A percentile compares a stretch with the other conserved stretches of the same genome.
Evolutionary conservation across 1,284 basidiomycete genomes (phyloP).

Genomic region (Sanghuangporus weigelae): DNA sequence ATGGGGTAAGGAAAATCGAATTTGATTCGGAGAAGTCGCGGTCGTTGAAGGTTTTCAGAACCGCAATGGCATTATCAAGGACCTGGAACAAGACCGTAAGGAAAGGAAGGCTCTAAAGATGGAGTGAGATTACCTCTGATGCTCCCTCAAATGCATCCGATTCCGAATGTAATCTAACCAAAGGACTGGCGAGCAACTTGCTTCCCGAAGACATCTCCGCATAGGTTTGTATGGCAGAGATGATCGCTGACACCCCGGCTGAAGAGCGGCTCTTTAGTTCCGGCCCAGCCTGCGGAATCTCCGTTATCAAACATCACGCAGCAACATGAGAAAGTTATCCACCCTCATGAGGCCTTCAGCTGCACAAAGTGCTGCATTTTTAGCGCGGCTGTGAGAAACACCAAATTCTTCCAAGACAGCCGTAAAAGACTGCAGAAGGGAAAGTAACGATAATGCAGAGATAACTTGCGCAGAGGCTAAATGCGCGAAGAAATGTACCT

Average conservation of each 20-base stretch:
- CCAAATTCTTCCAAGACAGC: conserved; percentile 87
- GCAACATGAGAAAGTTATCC: conserved; percentile 23
- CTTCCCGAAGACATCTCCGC: conserved; percentile 51
- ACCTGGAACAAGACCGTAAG: conserved; percentile 36
- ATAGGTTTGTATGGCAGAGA: conserved; percentile 60
- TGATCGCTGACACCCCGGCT: conserved; percentile 53
- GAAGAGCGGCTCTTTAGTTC: conserved; percentile 47
- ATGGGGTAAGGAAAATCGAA: conserved; percentile 64
- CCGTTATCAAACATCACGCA: conserved; percentile 6
- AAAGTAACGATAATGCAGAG: conserved; percentile 68
- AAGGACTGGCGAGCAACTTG: conserved; percentile 60
- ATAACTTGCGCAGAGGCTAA: conserved; percentile 73
- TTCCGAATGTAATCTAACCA: conserved; percentile 44
- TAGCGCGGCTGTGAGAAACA: conserved; percentile 81
- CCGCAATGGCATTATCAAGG: conserved; percentile 55
- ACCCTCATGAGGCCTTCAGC: conserved; percentile 85
- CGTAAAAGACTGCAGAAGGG: conserved; percentile 76
- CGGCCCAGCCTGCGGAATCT: conserved; percentile 48
- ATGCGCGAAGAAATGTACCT: conserved; percentile 91
- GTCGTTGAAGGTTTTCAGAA: conserved; percentile 49
- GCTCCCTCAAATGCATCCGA: conserved; percentile 39
- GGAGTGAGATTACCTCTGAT: conserved; percentile 45
- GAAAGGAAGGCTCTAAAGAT: background rate
- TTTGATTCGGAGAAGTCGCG: conserved; percentile 51
- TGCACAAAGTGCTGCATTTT: conserved; percentile 81